phyloP scores from a whole-genome alignment of 2,329 filamentous ascomycete species.

The Colletotrichum sp. region DNA sequence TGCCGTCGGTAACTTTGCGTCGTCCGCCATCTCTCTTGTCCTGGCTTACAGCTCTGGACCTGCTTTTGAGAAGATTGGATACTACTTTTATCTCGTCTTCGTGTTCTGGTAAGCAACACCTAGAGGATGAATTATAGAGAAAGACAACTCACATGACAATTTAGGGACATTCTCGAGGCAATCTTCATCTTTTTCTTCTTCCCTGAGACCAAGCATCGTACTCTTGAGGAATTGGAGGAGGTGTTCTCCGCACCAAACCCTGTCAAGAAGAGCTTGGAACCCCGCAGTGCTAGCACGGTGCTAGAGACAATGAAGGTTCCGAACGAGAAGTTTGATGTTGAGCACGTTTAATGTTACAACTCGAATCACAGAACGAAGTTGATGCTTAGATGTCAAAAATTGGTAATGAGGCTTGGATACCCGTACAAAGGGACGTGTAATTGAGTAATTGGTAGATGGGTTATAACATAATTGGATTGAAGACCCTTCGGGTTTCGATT shows the following conservation, averaged over 20 bases:
- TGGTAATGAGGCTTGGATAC: not conserved
- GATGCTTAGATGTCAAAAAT: not conserved
- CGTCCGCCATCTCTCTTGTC: constrained; percentile 39
- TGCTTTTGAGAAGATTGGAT: constrained; percentile 46
- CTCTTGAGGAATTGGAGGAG: constrained; percentile 59
- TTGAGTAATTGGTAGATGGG: not conserved
- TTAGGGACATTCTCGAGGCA: constrained; percentile 41
- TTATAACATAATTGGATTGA: not conserved
- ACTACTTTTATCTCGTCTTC: constrained; percentile 51
- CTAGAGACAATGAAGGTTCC: constrained; percentile 27
- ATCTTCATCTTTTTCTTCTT: constrained; percentile 55
- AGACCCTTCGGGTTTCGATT: not conserved
- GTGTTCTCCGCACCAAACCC: constrained; percentile 54
- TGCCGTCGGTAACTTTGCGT: constrained; percentile 46
- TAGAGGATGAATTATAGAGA: not conserved
- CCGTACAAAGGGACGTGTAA: not conserved
- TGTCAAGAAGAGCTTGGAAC: constrained; percentile 46
- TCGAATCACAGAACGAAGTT: not conserved
- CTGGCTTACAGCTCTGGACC: constrained; percentile 50
- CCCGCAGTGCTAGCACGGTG: constrained; percentile 46
- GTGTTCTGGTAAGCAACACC: constrained; percentile 40
- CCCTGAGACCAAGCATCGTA: constrained; percentile 51
- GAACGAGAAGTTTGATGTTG: constrained; percentile 4
- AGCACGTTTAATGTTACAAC: not conserved
- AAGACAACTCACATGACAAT: not conserved